These are phyloP conservation scores for Anisodus tanguticus DNA, from an alignment of 257 asterid species.

Conservation along the genomic window DNA sequence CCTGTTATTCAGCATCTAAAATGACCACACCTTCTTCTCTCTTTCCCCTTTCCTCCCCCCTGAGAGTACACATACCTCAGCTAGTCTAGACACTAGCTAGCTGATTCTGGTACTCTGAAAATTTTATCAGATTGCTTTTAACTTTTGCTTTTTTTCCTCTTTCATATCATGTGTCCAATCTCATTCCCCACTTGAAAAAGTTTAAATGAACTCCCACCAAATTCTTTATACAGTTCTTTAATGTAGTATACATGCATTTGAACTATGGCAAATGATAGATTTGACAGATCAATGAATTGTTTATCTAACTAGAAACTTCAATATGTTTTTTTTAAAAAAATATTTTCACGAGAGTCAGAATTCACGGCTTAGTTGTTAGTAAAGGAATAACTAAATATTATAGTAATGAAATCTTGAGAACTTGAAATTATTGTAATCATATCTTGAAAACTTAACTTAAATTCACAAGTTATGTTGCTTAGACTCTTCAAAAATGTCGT, in stretches of 20 bases:
- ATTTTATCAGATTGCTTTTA: slow-evolving; percentile 51
- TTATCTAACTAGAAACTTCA: background rate
- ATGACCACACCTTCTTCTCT: slow-evolving; percentile 22
- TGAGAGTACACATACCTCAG: slow-evolving; percentile 44
- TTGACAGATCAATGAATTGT: background rate
- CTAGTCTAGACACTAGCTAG: slow-evolving; percentile 62
- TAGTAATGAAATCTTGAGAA: background rate
- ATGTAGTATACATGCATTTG: slow-evolving; percentile 12
- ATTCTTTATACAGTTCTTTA: slow-evolving; percentile 37
- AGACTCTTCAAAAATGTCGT: background rate
- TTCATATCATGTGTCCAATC: slow-evolving; percentile 43
- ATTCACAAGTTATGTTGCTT: background rate
- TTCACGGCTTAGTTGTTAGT: background rate
- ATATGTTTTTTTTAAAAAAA: background rate
- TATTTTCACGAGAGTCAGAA: background rate
- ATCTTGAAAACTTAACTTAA: background rate
- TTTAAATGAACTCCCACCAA: slow-evolving; percentile 55
- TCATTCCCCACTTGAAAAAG: slow-evolving; percentile 37
- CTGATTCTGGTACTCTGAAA: slow-evolving; percentile 51
- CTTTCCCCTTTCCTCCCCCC: slow-evolving; percentile 24
- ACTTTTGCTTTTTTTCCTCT: slow-evolving; percentile 49
- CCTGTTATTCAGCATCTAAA: slow-evolving; percentile 26
- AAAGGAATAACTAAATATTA: no score
- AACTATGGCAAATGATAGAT: background rate
- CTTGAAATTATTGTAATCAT: background rate